Evolutionary conservation across 2,329 filamentous ascomycete genomes (phyloP).

Genomic region (Lachnellula cervina): DNA sequence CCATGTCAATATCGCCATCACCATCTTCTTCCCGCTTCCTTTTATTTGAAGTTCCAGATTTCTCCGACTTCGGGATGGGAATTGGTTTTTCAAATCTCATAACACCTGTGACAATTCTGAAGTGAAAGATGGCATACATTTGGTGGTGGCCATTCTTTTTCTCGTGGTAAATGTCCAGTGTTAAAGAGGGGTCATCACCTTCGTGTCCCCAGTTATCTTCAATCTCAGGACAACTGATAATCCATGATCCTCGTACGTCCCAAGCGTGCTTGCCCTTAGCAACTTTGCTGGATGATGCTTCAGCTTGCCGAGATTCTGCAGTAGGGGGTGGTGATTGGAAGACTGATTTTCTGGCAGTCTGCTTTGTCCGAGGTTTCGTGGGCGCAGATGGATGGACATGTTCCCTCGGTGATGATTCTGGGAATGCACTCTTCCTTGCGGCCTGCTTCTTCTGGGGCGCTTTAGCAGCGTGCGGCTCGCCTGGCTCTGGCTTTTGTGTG

Average conservation of each 20-base stretch:
- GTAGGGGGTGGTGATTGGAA: too few relatives aligned
- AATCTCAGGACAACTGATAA: conserved; percentile 9
- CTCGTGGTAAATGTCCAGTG: conserved; percentile 7
- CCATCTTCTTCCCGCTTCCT: conserved; percentile 15
- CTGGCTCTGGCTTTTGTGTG: too few relatives aligned
- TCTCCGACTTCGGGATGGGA: conserved; percentile 4
- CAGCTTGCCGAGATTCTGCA: too few relatives aligned
- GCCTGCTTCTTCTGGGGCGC: neutral
- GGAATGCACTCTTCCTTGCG: neutral
- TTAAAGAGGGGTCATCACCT: too few relatives aligned
- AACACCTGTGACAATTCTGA: conserved; percentile 14
- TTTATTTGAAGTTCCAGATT: conserved; percentile 1
- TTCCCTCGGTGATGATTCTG: neutral
- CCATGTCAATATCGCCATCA: conserved; percentile 9
- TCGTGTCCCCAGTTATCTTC: conserved; percentile 5
- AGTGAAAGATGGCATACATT: conserved; percentile 16
- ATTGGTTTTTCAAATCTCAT: conserved; percentile 20
- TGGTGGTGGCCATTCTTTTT: conserved; percentile 10
- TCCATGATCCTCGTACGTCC: conserved; percentile 14
- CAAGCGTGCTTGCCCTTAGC: conserved; percentile 1
- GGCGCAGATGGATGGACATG: neutral
- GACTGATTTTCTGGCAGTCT: conserved; percentile 9
- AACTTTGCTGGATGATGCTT: too few relatives aligned
- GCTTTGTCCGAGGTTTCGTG: neutral
- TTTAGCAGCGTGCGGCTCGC: too few relatives aligned